Evolutionary conservation across 441 rosid genomes (phyloP).

Genomic region (Eruca vesicaria): DNA sequence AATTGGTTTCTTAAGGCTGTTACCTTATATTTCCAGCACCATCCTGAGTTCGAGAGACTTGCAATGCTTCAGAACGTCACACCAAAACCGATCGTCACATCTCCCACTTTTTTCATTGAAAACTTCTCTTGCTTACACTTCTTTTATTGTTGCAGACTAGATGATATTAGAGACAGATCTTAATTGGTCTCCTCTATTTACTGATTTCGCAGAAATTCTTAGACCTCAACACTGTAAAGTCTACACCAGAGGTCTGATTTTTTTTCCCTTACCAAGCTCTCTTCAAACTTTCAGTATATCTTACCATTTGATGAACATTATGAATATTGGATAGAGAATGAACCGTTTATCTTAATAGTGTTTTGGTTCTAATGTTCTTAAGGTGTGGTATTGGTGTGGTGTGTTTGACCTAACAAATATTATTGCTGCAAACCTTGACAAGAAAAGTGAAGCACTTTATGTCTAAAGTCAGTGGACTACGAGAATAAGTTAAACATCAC

Average conservation of each 20-base stretch:
- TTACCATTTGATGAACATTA: neutral
- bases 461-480: conserved; percentile 84
- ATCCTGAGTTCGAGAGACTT: conserved; percentile 53
- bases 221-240: conserved; percentile 58
- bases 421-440: conserved; percentile 13
- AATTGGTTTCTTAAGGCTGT: neutral
- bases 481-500: conserved; percentile 94
- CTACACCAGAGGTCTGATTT: conserved; percentile 57
- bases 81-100: conserved; percentile 54
- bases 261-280: neutral
- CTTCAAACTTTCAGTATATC: neutral
- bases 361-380: too few relatives aligned
- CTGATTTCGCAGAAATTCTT: conserved; percentile 65
- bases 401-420: conserved; percentile 46
- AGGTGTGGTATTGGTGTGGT: too few relatives aligned
- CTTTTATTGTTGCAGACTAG: conserved; percentile 41
- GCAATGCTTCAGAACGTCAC: conserved; percentile 66
- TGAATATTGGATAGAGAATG: neutral
- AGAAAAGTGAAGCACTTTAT: too few relatives aligned
- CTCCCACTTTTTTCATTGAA: neutral
- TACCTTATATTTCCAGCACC: neutral
- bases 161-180: conserved; percentile 81
- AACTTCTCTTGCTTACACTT: neutral
- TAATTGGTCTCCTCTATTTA: conserved; percentile 62
- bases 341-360: neutral